Base-by-base conservation (phyloP, 176 grass and related monocot species). In the Oryza glumipatula region DNA sequence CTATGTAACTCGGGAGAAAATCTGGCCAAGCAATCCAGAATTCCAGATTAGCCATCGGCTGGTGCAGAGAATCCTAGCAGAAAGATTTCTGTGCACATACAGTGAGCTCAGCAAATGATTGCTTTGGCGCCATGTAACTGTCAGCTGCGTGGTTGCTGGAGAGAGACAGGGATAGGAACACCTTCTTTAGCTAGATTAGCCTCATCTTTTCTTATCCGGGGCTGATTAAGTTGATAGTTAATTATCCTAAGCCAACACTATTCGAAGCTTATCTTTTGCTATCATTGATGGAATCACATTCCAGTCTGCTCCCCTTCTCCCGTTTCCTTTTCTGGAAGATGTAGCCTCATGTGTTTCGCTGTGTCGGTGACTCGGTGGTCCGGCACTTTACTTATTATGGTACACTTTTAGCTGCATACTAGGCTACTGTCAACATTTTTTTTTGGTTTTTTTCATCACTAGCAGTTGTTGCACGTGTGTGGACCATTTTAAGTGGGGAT, bases 51-150 rank as follows among this genome's bases (percentile, higher is more conserved):
- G 69, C n/a, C 19, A 74, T 61, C 38, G 21, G 19, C 9, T 11
- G 84, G 28, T 67, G 48, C 79, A 69, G 74, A 86, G 74, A 83
- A 83, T 78, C 73, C 80, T 23, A 74, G 68, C 68, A 43, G 46
- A 46, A 51, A 44, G 38, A 74, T 83, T 41, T 39, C 39, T 83
- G 84, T 83, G 48, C 60, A 24, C 35, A 21, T 22, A 86, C 83
- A 83, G 79, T 47, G 84, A 74, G 47, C 68, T 72, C 73, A 68
- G 83, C 75, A 65, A 83, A 87, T 87, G 84, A 87, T 90, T 87
- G 75, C 74, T 83, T 90, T 87, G 80, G 80, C 84, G 68, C 80
- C 84, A 79, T 73, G 69, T 61, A 43, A 64, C 68, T 33, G 21
- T 15, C 45, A 39, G 67, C 61, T 45, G 15, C 45, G 35, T 83